These are phyloP conservation scores for Alternaria alternata DNA, from an alignment of 2,329 filamentous ascomycete species.

Conservation along the genomic window DNA sequence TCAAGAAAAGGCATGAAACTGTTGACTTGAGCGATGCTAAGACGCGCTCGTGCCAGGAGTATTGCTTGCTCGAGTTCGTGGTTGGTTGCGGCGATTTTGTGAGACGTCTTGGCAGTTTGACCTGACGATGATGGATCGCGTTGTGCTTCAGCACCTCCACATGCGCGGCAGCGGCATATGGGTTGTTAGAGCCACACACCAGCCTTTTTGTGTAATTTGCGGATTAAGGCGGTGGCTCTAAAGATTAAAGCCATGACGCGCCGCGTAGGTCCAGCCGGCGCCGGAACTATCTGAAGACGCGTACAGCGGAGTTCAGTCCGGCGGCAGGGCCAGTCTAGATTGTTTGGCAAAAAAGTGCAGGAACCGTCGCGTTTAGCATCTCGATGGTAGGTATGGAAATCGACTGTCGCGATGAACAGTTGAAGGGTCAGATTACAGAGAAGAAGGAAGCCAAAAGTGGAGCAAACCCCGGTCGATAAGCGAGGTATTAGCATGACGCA, in stretches of 20 bases:
- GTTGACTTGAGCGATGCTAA: slow-evolving; percentile 7
- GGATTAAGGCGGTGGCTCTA: slow-evolving; percentile 1
- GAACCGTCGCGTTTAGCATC: not conserved
- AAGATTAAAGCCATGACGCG: slow-evolving; percentile 3
- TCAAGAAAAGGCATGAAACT: slow-evolving; percentile 9
- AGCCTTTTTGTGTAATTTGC: slow-evolving; percentile 1
- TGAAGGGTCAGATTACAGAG: not conserved
- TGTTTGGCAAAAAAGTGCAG: not conserved
- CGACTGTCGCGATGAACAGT: not conserved
- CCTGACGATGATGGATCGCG: slow-evolving; percentile 30
- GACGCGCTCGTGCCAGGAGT: slow-evolving; percentile 5
- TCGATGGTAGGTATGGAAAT: not conserved
- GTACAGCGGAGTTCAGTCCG: not conserved
- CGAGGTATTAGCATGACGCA: slow-evolving; percentile 10
- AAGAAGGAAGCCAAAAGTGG: slow-evolving; percentile 6
- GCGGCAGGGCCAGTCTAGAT: not conserved
- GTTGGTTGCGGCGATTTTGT: slow-evolving; percentile 25
- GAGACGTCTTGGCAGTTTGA: slow-evolving; percentile 43
- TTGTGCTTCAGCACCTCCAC: slow-evolving; percentile 31
- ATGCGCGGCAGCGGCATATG: slow-evolving; percentile 5
- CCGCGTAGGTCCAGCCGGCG: not conserved
- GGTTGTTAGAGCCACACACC: slow-evolving; percentile 4
- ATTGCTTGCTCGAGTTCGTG: slow-evolving; percentile 15
- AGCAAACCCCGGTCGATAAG: slow-evolving; percentile 5
- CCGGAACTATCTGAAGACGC: not conserved